Evolutionary conservation across 2,329 filamentous ascomycete species (phyloP), one percentile per base, ranked within the genome.

Genomic region (Neodidymelliopsis sp.): DNA sequence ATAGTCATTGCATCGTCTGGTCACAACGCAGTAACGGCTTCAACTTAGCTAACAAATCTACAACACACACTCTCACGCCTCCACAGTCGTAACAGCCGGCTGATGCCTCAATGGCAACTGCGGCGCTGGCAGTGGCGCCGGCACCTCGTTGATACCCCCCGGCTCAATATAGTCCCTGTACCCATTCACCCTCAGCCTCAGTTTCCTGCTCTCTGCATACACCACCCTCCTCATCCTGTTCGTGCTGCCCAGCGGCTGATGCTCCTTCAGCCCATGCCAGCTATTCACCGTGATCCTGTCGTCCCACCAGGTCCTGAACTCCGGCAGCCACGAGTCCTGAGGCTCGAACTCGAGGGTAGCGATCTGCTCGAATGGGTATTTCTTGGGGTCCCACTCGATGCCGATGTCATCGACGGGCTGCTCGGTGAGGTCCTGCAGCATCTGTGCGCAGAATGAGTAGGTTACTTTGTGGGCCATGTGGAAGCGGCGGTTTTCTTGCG

Each of bases 361-460:
- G 5, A 80, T 71, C 2, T 74, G 77, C 54, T 80, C 74, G 64
- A 72, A 80, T 2, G 77, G 77, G 44, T 77, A 80, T 35, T 76
- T 79, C 27, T 74, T 71, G 3, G 70, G 63, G 35, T 81, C 76
- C 77, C 77, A 80, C 6, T 71, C 63, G 16, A 63, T 74, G 9
- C 76, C 74, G 24, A 64, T 62, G 40, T 62, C 56, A 23, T 63
- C 53, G 12, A 65, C 60, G 23, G 74, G 73, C 56, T 80, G 76
- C 13, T 79, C 74, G 1, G 74, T 62, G 1, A 81, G 62, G 42
- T 79, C 75, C 40, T 79, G 76, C 8, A 74, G 71, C 0, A 80
- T 65, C 54, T 80, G 77, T 2, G 77, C 74, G 54, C 78, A 73
- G 54, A 80, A 77, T 6, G 56, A 57, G 42, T 62, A 65, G 13